Conservation (phyloP, 495 filamentous ascomycete genomes). For the Tuber borchii region DNA sequence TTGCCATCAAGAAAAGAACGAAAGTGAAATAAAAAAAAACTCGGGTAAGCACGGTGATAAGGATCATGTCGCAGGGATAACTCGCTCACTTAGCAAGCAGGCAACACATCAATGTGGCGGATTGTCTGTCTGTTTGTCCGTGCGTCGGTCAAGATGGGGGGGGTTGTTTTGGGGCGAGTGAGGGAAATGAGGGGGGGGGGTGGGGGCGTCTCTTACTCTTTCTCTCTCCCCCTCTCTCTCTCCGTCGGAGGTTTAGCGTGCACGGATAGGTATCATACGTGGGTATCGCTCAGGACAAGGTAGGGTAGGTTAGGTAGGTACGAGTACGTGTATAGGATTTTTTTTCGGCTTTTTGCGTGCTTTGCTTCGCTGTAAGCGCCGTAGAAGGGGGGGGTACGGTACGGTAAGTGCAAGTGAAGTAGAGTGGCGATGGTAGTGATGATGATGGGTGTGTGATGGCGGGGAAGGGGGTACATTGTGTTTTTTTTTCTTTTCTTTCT, state of each 20-base stretch:
- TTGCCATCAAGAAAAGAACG: not conserved
- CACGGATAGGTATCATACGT: not conserved
- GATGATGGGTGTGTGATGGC: not conserved
- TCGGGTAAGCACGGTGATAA: conserved; percentile 2
- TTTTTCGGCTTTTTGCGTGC: not conserved
- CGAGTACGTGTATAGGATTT: not conserved
- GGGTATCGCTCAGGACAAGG: not conserved
- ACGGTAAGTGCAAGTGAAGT: not conserved
- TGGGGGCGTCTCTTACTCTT: not conserved
- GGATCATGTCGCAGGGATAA: conserved; percentile 3
- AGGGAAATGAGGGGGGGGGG: not conserved
- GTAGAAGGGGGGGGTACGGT: not conserved
- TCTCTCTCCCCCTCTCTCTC: not conserved
- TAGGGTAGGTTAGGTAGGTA: not conserved
- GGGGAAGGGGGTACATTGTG: not conserved
- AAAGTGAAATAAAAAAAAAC: not conserved
- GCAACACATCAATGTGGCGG: conserved; percentile 1
- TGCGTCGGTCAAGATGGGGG: not conserved
- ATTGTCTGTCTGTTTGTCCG: not conserved
- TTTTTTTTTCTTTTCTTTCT: not conserved
- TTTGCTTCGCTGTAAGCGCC: not conserved
- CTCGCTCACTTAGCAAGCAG: not conserved
- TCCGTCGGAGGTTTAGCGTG: not conserved
- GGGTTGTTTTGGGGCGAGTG: no score
- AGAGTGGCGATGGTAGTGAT: not conserved